phyloP scores from a whole-genome alignment of 208 protist genomes.

The Angomonas deanei region DNA sequence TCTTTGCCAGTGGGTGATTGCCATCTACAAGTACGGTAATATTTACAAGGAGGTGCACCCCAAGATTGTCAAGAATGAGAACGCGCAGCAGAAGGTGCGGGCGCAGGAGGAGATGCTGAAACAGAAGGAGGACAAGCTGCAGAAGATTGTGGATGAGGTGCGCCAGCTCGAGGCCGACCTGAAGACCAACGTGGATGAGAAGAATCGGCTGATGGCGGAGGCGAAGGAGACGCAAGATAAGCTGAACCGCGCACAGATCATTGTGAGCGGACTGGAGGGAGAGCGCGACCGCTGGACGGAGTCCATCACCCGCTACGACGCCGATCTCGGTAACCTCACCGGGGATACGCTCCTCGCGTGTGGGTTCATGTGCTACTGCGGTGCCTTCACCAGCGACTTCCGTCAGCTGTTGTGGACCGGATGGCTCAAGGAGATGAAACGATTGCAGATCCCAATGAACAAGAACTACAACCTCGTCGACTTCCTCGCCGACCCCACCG shows the following conservation, averaged over 20 bases:
- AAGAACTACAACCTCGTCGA: constrained; percentile 89
- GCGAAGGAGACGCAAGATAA: constrained; percentile 95
- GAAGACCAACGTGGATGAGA: constrained; percentile 87
- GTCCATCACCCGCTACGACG: constrained; percentile 91
- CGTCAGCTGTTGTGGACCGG: constrained; percentile 85
- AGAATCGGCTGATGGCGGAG: constrained; percentile 91
- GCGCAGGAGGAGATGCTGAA: constrained; percentile 93
- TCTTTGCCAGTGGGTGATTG: constrained; percentile 97
- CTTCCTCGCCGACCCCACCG: constrained; percentile 94
- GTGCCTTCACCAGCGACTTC: constrained; percentile 96
- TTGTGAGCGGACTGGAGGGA: constrained; percentile 95
- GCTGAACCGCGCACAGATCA: constrained; percentile 94
- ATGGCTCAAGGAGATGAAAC: constrained; percentile 90
- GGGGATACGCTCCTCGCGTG: constrained; percentile 96
- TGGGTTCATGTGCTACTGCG: constrained; percentile 97
- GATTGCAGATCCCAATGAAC: constrained; percentile 79
- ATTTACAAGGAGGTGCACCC: constrained; percentile 96
- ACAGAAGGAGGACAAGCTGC: constrained; percentile 90
- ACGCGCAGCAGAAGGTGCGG: constrained; percentile 89
- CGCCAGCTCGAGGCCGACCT: constrained; percentile 87
- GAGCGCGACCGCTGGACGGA: constrained; percentile 96
- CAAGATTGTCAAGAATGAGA: constrained; percentile 94
- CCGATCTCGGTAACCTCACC: constrained; percentile 82
- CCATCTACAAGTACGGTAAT: constrained; percentile 96
- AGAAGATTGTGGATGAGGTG: constrained; percentile 93